Base-by-base conservation (phyloP, 176 grass and related monocot species). In the Musa itinerans region DNA sequence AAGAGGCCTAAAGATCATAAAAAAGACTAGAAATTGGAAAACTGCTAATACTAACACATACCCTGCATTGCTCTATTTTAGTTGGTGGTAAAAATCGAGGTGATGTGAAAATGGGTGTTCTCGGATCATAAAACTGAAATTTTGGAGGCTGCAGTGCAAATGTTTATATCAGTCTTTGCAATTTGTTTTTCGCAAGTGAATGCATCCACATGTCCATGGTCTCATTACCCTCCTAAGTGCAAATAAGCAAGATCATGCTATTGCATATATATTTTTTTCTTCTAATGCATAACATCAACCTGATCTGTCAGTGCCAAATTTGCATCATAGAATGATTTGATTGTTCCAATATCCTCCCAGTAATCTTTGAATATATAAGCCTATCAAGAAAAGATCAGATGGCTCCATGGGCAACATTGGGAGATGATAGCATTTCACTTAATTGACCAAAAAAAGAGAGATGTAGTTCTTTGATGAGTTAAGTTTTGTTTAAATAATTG, bases 331-430 rank as follows among this genome's bases (percentile, higher is more conserved):
- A 90, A 96, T 77, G 88, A 90, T 75, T 71, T 90, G 59, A 96
- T 83, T 76, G 88, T 96, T 79, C 92, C 88, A 75, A 96, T 82
- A 52, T 96, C 92, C 63, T 88, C 88, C 88, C 92, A 96, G 52
- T 90, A 96, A 20, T 70, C 86, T 10, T 73, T 77, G 52, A 95
- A 95, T 25, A 90, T 52, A 74, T 83, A 88, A 9, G 88, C 86
- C 92, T 95, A 56, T 25, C 34, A 81, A 64, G 6, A 22, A 55
- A 74, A 25, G 21, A 55, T 29, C 16, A 43, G 10, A 43, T 22
- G 21, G 24, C 4, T 17, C 34, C 34, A 29, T 19, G 19, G 7
- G 20, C 34, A 43, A 43, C 34, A 43, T 43, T 43, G 34, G 34
- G 4, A 43, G 34, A 43, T 43, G 34, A 43, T 43, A 6, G 6